A percentile compares a stretch with the other conserved stretches of the same genome.
Evolutionary conservation across 768 basidiomycete species (phyloP).

Genomic region (Suillus cothurnatus): DNA sequence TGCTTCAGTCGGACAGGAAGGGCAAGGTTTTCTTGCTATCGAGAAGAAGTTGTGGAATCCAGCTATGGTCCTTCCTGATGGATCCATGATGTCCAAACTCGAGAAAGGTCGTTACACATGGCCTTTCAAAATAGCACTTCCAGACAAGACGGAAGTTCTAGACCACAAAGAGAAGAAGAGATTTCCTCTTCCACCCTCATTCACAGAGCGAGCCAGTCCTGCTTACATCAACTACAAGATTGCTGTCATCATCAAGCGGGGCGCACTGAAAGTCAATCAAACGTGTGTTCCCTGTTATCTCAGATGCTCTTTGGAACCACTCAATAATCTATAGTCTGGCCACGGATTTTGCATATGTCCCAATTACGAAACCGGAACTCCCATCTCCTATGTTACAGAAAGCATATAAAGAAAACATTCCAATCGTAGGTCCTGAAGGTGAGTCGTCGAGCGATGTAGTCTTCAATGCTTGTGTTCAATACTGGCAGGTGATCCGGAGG

Average conservation of each 20-base stretch:
- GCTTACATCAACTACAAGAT: conserved; percentile 60
- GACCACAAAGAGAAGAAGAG: conserved; percentile 38
- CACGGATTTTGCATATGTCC: conserved; percentile 36
- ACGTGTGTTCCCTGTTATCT: conserved; percentile 19
- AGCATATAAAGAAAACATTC: conserved; percentile 36
- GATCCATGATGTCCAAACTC: conserved; percentile 35
- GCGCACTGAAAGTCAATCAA: conserved; percentile 50
- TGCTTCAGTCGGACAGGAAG: conserved; percentile 59
- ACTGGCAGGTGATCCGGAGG: conserved; percentile 37
- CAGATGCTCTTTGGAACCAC: background rate
- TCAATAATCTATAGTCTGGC: conserved; percentile 28
- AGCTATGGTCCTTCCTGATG: conserved; percentile 23
- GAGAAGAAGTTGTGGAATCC: conserved; percentile 46
- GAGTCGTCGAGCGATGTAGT: background rate
- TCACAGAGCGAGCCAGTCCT: conserved; percentile 56
- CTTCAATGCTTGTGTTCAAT: background rate
- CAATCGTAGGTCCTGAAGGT: conserved; percentile 39
- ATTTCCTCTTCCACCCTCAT: conserved; percentile 53
- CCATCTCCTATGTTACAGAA: conserved; percentile 40
- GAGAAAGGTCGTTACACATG: conserved; percentile 47
- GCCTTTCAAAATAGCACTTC: conserved; percentile 51
- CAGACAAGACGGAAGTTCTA: conserved; percentile 41
- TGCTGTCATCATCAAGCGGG: conserved; percentile 50
- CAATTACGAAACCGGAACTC: conserved; percentile 34
- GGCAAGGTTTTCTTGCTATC: conserved; percentile 46